Base-by-base conservation (phyloP, 2,329 filamentous ascomycete species). In the Fusarium sp. region DNA sequence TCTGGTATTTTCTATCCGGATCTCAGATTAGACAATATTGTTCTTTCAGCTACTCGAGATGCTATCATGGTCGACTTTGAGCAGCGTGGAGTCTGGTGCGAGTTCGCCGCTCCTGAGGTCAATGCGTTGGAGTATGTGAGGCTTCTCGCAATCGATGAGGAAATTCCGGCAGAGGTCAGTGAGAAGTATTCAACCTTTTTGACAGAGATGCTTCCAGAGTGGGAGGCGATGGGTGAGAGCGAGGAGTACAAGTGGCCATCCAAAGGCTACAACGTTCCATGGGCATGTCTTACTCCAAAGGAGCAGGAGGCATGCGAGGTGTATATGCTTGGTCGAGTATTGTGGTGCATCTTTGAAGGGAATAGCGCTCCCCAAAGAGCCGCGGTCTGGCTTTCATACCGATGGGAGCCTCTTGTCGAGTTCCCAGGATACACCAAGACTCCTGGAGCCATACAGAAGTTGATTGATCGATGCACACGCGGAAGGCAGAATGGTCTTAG, bases 321-420 rank as follows among this genome's bases (percentile, higher is more conserved):
- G 2, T 90, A 89, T 76, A 89, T 89, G 87, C 83, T 90, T 18
- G 88, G 87, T 8, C 82, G 87, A 38, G 80, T 88, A 26, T 78
- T 90, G 46, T 90, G 87, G 87, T 89, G 88, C 72, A 83, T 89
- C 18, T 89, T 89, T 58, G 88, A 90, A 74, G 86, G 86, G 21
- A 84, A 85, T 71, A 86, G 85, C 61, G 86, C 86, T 4, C 87
- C 87, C 3, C 85, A 89, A 70, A 81, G 82, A 63, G 83, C 84
- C 4, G 84, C 85, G 6, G 81, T 88, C 15, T 89, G 87, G 87
- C 82, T 87, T 66, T 89, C 87, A 44, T 89, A 89, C 73, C 79
- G 79, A 18, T 84, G 83, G 77, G 87, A 89, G 73, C 84, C 87
- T 4, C 79, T 83, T 18, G 77, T 86, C 15, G 85, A 88, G 74